These are phyloP conservation scores for Verbascum thapsus DNA, from an alignment of 257 asterid genomes.

Conservation along the genomic window DNA sequence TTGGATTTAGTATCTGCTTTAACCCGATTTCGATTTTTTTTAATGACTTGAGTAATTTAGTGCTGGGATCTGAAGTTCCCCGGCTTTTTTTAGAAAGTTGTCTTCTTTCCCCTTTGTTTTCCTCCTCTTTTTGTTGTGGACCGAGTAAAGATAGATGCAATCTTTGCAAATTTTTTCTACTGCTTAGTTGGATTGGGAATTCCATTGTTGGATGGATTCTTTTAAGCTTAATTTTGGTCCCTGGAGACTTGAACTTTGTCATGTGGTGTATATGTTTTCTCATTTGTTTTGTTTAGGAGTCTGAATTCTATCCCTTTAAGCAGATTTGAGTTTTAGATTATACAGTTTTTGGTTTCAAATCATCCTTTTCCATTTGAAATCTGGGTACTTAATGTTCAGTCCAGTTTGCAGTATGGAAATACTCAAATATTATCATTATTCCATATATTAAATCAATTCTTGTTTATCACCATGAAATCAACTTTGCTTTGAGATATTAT, in stretches of 20 bases:
- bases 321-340: slow-evolving; percentile 1
- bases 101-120: slow-evolving; percentile 7
- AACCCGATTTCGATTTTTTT: slow-evolving; percentile 22
- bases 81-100: slow-evolving; percentile 5
- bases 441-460: neutral
- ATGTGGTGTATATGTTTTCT: neutral
- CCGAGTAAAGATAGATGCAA: neutral
- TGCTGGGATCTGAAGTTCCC: slow-evolving; percentile 14
- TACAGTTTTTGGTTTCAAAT: neutral
- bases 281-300: too few relatives aligned
- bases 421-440: neutral
- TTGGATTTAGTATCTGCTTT: neutral
- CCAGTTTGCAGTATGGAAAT: neutral
- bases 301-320: neutral
- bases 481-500: slow-evolving; percentile 10
- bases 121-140: neutral
- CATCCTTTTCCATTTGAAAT: neutral
- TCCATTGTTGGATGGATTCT: neutral
- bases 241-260: neutral
- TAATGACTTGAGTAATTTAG: neutral
- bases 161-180: neutral
- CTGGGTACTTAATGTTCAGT: neutral
- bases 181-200: slow-evolving; percentile 1
- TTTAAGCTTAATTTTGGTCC: neutral
- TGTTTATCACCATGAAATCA: slow-evolving; percentile 2